Percentiles rank a stretch among this genome's conserved stretches.
Evolutionary conservation across 208 protist genomes (phyloP).

Genomic region (Ichthyophonus hoferi): DNA sequence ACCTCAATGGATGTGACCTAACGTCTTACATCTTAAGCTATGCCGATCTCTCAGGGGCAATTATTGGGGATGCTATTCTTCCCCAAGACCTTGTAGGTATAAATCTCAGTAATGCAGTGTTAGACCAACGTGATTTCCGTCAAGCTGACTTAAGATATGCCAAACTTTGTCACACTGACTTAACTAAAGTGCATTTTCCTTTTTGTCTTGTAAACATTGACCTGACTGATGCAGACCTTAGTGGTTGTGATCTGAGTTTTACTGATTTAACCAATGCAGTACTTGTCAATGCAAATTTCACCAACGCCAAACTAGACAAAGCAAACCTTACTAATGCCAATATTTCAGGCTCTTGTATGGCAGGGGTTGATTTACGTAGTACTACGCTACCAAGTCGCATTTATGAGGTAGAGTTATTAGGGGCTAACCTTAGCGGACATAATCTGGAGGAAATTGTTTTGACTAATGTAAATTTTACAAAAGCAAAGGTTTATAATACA

Average conservation of each 20-base stretch:
- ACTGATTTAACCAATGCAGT: neutral
- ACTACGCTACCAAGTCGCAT: neutral
- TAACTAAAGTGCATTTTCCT: neutral
- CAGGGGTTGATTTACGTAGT: neutral
- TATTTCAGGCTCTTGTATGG: neutral
- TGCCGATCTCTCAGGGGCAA: neutral
- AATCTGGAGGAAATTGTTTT: neutral
- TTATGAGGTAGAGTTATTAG: neutral
- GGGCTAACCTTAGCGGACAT: neutral
- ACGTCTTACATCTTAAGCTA: neutral
- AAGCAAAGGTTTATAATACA: neutral
- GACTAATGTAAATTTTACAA: neutral
- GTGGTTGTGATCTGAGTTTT: neutral
- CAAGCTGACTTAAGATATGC: neutral
- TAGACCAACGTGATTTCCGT: neutral
- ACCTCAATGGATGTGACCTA: neutral
- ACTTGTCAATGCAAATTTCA: neutral
- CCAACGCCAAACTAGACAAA: neutral
- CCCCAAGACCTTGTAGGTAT: neutral
- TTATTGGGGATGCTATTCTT: neutral
- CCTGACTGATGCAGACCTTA: neutral
- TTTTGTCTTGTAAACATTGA: neutral
- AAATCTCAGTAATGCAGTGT: neutral
- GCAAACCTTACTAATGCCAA: neutral
- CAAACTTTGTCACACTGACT: neutral